These are phyloP conservation scores for Penicillium freii DNA, from an alignment of 2,329 filamentous ascomycete genomes.

Conservation along the genomic window DNA sequence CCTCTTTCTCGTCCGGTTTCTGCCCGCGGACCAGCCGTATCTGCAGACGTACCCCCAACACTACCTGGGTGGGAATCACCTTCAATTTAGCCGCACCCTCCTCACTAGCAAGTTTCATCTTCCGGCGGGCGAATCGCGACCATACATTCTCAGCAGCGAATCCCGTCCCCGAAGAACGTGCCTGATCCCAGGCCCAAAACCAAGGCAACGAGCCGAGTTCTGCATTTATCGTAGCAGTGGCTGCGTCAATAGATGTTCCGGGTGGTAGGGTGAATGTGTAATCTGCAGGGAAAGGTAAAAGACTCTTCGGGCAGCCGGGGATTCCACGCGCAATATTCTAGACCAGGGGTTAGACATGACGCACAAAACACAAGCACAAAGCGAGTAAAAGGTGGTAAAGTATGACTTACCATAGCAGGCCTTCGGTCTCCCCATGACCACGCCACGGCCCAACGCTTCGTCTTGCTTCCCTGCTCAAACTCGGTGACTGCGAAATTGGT, in stretches of 20 bases:
- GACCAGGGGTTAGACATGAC: background rate
- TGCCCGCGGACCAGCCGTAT: slow-evolving; percentile 39
- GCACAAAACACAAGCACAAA: background rate
- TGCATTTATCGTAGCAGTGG: slow-evolving; percentile 43
- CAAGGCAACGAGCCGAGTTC: slow-evolving; percentile 59
- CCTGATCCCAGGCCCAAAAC: slow-evolving; percentile 62
- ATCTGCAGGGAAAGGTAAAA: slow-evolving; percentile 54
- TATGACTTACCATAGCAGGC: slow-evolving; percentile 53
- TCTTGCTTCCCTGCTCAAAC: slow-evolving; percentile 74
- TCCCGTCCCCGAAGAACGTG: slow-evolving; percentile 57
- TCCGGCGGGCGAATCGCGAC: slow-evolving; percentile 70
- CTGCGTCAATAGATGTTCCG: slow-evolving; percentile 28
- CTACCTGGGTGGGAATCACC: slow-evolving; percentile 38
- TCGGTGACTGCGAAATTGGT: slow-evolving; percentile 79
- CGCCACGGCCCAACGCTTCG: slow-evolving; percentile 79
- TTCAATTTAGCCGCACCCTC: slow-evolving; percentile 29
- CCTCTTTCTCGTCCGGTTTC: slow-evolving; percentile 36
- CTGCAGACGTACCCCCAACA: slow-evolving; percentile 60
- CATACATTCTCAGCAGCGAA: slow-evolving; percentile 69
- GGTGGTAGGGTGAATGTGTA: slow-evolving; percentile 44
- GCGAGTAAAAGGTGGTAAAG: background rate
- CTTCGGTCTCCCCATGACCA: slow-evolving; percentile 77
- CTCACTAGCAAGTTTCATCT: slow-evolving; percentile 35
- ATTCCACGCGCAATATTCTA: slow-evolving; percentile 39
- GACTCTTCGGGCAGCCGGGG: slow-evolving; percentile 49